Evolutionary conservation across 345 rosid species (phyloP), one percentile per base, ranked within the genome.

Genomic region (Fremontodendron californicum): DNA sequence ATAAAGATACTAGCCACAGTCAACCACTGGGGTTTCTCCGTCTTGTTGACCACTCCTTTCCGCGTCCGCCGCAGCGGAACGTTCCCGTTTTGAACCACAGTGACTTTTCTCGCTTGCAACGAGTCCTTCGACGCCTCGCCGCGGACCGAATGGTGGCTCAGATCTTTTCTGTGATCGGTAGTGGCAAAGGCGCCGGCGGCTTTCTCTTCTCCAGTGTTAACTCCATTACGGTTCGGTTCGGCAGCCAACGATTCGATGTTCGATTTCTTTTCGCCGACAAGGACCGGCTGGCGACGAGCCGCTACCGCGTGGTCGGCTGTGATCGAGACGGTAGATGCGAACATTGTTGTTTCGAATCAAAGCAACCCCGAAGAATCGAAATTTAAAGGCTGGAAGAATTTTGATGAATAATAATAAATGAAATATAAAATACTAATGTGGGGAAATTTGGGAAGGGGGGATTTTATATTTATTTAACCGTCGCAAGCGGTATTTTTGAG

Each of bases 321-420:
- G 77, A 95, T 86, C 35, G 98, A 90, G 80, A 91, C 87, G 74
- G 91, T 88, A 31, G 99, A 91, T 60, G 97, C 93, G 69, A 96
- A 91, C 98, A 91, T 93, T 66, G 62, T 65, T 16, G 61, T 81
- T 71, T 46, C 73, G 73, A 25, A 16, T 62, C 57, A 40, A 40
- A 0, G 43, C 5, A 40, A 37, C n/a, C n/a, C n/a, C n/a, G n/a
- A n/a, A n/a, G n/a, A n/a, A n/a, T n/a, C n/a, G n/a, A 37, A 37
- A 65, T n/a, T n/a, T n/a, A n/a, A n/a, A n/a, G n/a, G n/a, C 79
- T 48, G 35, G 60, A 9, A 6, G 29, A 46, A 46, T n/a, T 46
- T 12, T 46, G 15, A 46, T 3, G 51, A 46, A 46, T n/a, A 46
- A 15, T 12, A 15, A 46, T 11, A 48, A 48, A 12, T 16, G 52